Evolutionary conservation across 2,329 filamentous ascomycete species (phyloP), one percentile per base, ranked within the genome.

Genomic region (Cladophialophora yegresii): DNA sequence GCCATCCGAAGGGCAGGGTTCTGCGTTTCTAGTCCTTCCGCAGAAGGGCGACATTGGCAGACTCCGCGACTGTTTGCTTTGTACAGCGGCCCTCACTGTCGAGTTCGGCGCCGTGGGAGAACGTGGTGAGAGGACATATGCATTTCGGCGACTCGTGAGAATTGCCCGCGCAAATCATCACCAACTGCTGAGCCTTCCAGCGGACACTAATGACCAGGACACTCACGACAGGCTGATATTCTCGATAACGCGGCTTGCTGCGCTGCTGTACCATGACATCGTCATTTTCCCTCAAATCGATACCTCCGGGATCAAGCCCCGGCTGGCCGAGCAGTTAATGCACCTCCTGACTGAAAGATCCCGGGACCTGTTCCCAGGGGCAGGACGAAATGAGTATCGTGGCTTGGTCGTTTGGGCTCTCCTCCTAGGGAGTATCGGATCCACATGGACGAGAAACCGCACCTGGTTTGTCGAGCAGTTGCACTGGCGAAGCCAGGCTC

Each of bases 381-480:
- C 36, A 13, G 40, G 55, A 28, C 23, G 40, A 12, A 40, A 33
- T 12, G 40, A 49, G 26, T 49, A 58, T 40, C 36, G 40, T 3
- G 36, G 26, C 23, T 26, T 58, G 16, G 40, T 58, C 3, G 36
- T 58, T 16, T 58, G 55, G 55, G 45, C 55, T 43, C 55, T 58
- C 6, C n/a, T 58, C 20, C 40, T 58, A 6, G 55, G 55, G 13
- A 47, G 55, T 30, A 58, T 58, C n/a, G 55, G 55, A 28, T 43
- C 55, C 12, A 49, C 43, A 16, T 58, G 26, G 36, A 58, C 55
- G 8, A 20, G 12, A 16, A 28, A 58, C 26, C 55, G 55, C 5
- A 20, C 6, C 16, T 58, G 55, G 55, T 58, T 58, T 22, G 55
- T 58, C 23, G 40, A n/a, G 33, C 55, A 58, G 55, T 45, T 58